Conservation (phyloP, 306 rosid species). For the Gleditsia sinensis region DNA sequence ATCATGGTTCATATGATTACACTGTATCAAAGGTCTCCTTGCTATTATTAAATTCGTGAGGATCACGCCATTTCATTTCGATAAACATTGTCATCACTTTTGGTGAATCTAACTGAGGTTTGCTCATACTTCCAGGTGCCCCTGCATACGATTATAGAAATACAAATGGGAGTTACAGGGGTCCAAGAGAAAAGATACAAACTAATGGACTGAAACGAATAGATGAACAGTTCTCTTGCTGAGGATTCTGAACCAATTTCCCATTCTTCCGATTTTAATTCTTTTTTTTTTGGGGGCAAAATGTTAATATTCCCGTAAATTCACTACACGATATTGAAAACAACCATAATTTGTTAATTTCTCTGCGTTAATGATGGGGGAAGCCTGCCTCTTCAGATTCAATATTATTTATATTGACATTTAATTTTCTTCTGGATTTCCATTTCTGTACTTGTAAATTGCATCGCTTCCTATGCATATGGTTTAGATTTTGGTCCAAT, state of each 20-base stretch:
- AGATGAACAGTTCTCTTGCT: constrained; percentile 24
- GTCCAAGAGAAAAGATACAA: constrained; percentile 98
- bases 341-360: constrained; percentile 10
- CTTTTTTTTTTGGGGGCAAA: constrained; percentile 36
- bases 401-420: constrained; percentile 32
- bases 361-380: not conserved
- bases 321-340: constrained; percentile 33
- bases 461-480: too few species aligned
- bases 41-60: too few species aligned
- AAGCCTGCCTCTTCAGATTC: constrained; percentile 28
- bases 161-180: constrained; percentile 98
- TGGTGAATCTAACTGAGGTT: constrained; percentile 29
- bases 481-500: not conserved
- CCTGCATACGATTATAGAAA: constrained; percentile 96
- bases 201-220: constrained; percentile 72
- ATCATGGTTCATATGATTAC: too few species aligned
- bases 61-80: too few species aligned
- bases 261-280: constrained; percentile 50
- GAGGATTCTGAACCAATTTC: constrained; percentile 32
- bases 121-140: constrained; percentile 73
- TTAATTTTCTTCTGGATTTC: constrained; percentile 26
- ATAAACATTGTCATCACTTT: not conserved
- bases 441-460: not conserved
- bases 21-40: too few species aligned
- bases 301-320: constrained; percentile 40